These are phyloP conservation scores for Strobilomyces dryophilus DNA, from an alignment of 768 basidiomycete genomes.

Conservation along the genomic window DNA sequence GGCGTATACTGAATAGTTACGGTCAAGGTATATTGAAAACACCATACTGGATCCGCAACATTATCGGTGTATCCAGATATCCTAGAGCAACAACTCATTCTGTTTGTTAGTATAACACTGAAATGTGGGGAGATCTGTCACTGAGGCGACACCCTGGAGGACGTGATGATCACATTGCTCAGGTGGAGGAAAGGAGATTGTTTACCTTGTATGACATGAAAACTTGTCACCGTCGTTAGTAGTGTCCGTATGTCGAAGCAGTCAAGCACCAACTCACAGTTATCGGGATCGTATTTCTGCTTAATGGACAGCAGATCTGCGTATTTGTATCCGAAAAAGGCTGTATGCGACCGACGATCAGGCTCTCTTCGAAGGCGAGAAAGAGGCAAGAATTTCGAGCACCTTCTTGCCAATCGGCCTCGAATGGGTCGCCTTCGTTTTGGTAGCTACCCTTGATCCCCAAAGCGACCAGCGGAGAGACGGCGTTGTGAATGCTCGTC, in stretches of 20 bases:
- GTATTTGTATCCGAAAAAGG: conserved; percentile 21
- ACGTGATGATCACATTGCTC: neutral
- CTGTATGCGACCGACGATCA: neutral
- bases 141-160: conserved; percentile 4
- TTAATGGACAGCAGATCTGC: conserved; percentile 14
- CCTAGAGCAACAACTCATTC: conserved; percentile 4
- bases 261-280: conserved; percentile 10
- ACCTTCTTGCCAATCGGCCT: conserved; percentile 19
- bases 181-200: too few relatives aligned
- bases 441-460: conserved; percentile 22
- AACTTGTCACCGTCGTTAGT: conserved; percentile 1
- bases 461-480: conserved; percentile 11
- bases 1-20: too few relatives aligned
- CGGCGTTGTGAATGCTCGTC: conserved; percentile 5
- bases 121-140: neutral
- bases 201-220: conserved; percentile 19
- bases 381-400: neutral
- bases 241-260: neutral
- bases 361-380: too few relatives aligned
- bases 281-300: conserved; percentile 19
- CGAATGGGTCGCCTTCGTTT: conserved; percentile 18
- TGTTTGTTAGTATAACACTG: conserved; percentile 2
- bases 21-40: too few relatives aligned
- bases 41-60: too few relatives aligned
- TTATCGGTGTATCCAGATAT: neutral